A percentile compares a stretch with the other conserved stretches of the same genome.
Evolutionary conservation across 2,329 filamentous ascomycete species (phyloP).

Genomic region (Pseudogymnoascus sp.): DNA sequence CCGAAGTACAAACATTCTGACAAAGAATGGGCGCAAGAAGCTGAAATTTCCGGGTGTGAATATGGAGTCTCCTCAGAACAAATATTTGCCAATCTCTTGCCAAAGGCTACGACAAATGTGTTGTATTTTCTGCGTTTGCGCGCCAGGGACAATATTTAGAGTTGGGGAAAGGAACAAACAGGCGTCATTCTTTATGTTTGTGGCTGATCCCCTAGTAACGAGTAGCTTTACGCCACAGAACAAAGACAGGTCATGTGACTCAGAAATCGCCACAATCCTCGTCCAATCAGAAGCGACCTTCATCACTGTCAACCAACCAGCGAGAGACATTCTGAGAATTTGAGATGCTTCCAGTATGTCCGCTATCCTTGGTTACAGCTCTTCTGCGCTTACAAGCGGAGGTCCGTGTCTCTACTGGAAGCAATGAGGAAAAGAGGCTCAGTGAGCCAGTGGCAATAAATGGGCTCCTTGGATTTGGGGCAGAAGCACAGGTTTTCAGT

Average conservation of each 20-base stretch:
- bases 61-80: conserved; percentile 5
- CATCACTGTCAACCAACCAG: background rate
- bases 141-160: conserved; percentile 3
- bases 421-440: background rate
- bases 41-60: background rate
- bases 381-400: background rate
- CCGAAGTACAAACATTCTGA: conserved; percentile 48
- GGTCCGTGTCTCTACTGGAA: background rate
- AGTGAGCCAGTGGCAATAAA: background rate
- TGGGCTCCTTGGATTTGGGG: background rate
- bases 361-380: background rate
- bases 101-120: conserved; percentile 1
- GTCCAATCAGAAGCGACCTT: background rate
- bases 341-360: background rate
- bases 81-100: conserved; percentile 8
- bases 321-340: background rate
- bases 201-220: conserved; percentile 8
- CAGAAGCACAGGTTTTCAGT: background rate
- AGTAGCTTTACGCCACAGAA: conserved; percentile 2
- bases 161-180: conserved; percentile 7
- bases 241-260: conserved; percentile 8
- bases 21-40: background rate
- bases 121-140: background rate
- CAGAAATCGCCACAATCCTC: background rate
- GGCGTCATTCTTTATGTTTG: conserved; percentile 10